These are phyloP conservation scores for Dactylis glomerata DNA, from an alignment of 176 grass and related monocot species.

Conservation along the genomic window DNA sequence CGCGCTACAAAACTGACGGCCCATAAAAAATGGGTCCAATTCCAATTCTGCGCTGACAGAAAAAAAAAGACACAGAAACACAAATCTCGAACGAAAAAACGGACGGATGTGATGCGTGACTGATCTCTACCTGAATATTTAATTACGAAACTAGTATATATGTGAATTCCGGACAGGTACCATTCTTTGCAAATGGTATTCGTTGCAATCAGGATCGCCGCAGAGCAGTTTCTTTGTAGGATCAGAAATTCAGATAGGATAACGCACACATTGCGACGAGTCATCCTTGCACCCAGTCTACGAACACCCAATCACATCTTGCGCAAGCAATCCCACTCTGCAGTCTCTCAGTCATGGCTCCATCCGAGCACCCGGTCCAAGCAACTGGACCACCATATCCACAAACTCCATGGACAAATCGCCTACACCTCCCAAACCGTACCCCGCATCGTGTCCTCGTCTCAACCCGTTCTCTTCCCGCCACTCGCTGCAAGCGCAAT, in stretches of 20 bases:
- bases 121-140: too few species aligned
- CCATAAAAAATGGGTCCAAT: too few species aligned
- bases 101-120: too few species aligned
- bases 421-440: conserved; percentile 28
- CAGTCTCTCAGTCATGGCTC: background rate
- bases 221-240: background rate
- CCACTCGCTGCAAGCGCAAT: conserved; percentile 9
- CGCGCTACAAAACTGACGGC: too few species aligned
- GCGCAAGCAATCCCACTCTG: background rate
- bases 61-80: too few species aligned
- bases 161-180: background rate
- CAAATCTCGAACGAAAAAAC: too few species aligned
- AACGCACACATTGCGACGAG: background rate
- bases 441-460: background rate
- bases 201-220: background rate
- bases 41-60: too few species aligned
- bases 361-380: background rate
- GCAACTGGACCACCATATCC: conserved; percentile 26
- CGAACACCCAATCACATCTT: background rate
- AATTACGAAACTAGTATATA: too few species aligned
- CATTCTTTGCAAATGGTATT: background rate
- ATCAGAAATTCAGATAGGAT: conserved; percentile 5
- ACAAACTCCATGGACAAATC: conserved; percentile 28
- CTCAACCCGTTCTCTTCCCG: conserved; percentile 7
- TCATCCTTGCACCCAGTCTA: background rate